Base-by-base conservation (phyloP, 192 early-diverging fungal species). In the Linnemannia zychae region DNA sequence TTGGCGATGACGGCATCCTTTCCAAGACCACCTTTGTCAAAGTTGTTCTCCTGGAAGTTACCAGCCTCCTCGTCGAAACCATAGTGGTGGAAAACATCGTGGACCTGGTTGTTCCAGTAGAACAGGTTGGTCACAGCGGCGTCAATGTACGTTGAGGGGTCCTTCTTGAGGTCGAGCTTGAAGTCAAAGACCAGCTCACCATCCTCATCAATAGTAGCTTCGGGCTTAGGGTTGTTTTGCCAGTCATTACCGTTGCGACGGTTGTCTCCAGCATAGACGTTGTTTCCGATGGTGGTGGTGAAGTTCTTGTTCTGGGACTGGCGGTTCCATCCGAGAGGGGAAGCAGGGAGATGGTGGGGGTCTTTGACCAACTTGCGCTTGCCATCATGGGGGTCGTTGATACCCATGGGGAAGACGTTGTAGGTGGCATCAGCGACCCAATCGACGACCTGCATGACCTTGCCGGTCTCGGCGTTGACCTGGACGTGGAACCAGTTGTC, bases 11-110 rank as follows among this genome's bases (percentile, higher is more conserved):
- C 96, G 22, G 93, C 91, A 89, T 98, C 98, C 38, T 90, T 88
- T 47, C 91, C 96, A 44, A 87, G 81, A 17, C 97, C 97, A 24
- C 95, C 94, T 24, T 91, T 88, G 40, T 87, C 91, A 77, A 95
- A 91, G 78, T 99, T 99, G 86, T 95, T 87, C 79, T 96, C 93
- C 87, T 99, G 98, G 89, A 99, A 99, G 84, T 99, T 99, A 9
- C 98, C 98, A 7, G 97, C 90, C 36, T 92, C 92, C 79, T 99
- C 98, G 81, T 92, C 92, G 76, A 99, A 99, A 0, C 98, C 98
- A 83, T 98, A 99, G 48, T 93, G 88, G 87, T 95, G 93, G 79
- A 96, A 92, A 50, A 97, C 87, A 87, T 98, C 98, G 86, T 99
- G 98, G 76, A 98, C 92, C 77, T 88, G 80, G 86, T 99, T 99